Evolutionary conservation across 2,329 filamentous ascomycete genomes (phyloP).

Genomic region (Penicillium glabrum): DNA sequence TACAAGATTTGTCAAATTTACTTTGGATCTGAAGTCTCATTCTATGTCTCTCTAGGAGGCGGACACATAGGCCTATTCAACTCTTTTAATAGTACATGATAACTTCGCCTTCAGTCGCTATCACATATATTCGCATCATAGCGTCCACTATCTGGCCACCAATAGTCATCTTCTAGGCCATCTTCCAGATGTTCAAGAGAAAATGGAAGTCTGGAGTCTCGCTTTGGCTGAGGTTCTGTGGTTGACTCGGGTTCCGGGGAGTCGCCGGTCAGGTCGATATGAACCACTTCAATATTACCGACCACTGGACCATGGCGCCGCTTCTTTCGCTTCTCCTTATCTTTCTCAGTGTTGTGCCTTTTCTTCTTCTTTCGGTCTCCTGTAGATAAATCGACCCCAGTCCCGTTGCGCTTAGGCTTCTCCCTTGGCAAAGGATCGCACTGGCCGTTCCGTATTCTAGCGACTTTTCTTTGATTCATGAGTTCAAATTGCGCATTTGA

Average conservation of each 20-base stretch:
- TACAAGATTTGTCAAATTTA: no score
- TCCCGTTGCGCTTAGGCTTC: neutral
- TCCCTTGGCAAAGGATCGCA: no score
- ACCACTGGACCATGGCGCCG: neutral
- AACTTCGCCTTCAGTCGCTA: neutral
- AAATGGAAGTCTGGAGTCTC: neutral
- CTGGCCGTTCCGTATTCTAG: conserved; percentile 28
- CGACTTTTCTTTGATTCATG: conserved; percentile 24
- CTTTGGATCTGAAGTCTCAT: no score
- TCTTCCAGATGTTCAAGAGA: neutral
- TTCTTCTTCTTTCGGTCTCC: neutral
- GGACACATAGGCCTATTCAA: neutral
- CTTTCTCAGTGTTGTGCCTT: neutral
- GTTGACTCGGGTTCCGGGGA: conserved; percentile 4
- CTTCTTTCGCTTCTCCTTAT: conserved; percentile 7
- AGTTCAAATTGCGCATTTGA: conserved; percentile 15
- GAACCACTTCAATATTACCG: conserved; percentile 13
- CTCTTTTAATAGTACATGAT: neutral
- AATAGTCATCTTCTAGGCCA: conserved; percentile 36
- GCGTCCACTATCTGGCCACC: conserved; percentile 36
- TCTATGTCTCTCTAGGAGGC: no score
- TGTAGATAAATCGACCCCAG: neutral
- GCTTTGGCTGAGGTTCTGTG: neutral
- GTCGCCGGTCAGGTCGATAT: conserved; percentile 30
- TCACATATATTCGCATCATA: conserved; percentile 32